These are phyloP conservation scores for Linanthus parryae DNA, from an alignment of 148 eudicot species.

Conservation along the genomic window DNA sequence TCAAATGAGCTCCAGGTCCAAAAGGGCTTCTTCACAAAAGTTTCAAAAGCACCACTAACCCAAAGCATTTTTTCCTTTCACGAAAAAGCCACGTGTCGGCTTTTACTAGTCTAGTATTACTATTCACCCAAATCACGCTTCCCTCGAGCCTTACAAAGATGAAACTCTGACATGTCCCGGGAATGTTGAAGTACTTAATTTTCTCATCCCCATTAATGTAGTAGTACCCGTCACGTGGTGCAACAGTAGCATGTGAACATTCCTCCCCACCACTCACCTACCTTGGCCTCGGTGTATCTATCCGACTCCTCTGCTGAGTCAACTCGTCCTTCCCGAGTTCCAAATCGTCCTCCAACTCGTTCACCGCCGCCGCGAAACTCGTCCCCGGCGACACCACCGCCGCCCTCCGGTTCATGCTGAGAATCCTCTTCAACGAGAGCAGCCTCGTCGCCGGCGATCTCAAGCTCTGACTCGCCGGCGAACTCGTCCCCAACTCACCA, in stretches of 20 bases:
- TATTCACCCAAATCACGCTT: no score
- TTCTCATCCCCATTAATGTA: neutral
- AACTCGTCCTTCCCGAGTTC: constrained; percentile 34
- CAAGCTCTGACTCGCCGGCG: constrained; percentile 39
- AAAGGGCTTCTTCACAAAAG: no score
- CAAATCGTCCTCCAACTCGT: constrained; percentile 30
- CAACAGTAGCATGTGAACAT: neutral
- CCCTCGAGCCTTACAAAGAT: no score
- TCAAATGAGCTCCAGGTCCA: no score
- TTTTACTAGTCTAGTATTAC: no score
- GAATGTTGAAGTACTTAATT: no score
- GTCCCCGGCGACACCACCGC: constrained; percentile 33
- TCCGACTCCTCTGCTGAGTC: constrained; percentile 22
- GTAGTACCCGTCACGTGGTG: constrained; percentile 3
- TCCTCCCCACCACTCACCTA: neutral
- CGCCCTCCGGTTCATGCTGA: constrained; percentile 47
- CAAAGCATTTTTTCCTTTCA: no score
- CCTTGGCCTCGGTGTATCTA: constrained; percentile 25
- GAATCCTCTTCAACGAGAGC: constrained; percentile 48
- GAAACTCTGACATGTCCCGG: no score
- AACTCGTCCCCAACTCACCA: constrained; percentile 43
- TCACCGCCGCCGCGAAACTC: constrained; percentile 10
- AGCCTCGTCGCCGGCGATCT: constrained; percentile 53
- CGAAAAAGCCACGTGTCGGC: no score
- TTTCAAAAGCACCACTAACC: no score